Evolutionary conservation across 192 early-diverging fungal genomes (phyloP).

Genomic region (Coemansia sp.): DNA sequence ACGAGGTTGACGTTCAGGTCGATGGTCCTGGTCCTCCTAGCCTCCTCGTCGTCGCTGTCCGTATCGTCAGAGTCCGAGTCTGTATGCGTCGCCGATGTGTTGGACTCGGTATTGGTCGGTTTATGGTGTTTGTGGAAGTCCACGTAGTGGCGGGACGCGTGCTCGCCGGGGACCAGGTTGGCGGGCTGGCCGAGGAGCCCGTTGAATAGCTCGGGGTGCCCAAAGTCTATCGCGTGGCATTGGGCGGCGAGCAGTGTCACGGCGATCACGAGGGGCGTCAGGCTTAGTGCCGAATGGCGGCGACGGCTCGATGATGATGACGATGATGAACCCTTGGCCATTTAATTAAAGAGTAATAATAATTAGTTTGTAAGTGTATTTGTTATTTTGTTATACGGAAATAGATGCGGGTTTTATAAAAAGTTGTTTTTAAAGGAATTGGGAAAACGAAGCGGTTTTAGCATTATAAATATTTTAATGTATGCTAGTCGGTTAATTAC

Average conservation of each 20-base stretch:
- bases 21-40: background rate
- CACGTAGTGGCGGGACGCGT: slow-evolving; percentile 1
- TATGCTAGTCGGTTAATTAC: too few species aligned
- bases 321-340: background rate
- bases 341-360: too few species aligned
- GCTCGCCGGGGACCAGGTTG: background rate
- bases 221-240: background rate
- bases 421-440: too few species aligned
- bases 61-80: background rate
- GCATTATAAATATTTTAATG: too few species aligned
- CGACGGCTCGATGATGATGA: background rate
- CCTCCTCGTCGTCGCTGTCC: background rate
- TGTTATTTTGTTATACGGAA: too few species aligned
- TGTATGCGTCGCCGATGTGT: background rate
- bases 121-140: slow-evolving; percentile 6
- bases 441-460: too few species aligned
- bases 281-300: background rate
- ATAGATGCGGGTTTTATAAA: too few species aligned
- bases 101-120: background rate
- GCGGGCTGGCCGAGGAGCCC: background rate
- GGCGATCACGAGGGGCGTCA: background rate
- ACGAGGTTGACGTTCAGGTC: background rate
- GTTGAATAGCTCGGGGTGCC: background rate
- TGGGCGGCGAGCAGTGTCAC: background rate
- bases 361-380: too few species aligned